Evolutionary conservation across 148 eudicot species (phyloP).

Genomic region (Linanthus parryae): DNA sequence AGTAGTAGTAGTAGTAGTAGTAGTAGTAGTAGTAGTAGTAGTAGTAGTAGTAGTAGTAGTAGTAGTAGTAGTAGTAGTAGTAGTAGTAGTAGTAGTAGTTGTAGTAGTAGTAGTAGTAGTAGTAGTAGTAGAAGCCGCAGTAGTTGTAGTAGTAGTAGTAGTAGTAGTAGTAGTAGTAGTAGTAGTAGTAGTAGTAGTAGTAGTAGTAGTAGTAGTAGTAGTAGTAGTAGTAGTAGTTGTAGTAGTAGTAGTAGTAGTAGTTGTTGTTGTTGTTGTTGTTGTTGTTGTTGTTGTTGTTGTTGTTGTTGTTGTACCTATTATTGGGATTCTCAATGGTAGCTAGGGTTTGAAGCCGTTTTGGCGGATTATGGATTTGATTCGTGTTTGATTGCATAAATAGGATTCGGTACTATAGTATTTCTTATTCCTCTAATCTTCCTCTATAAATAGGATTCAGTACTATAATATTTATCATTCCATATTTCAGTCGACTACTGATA

Average conservation of each 20-base stretch:
- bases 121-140: neutral
- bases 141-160: neutral
- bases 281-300: too few relatives aligned
- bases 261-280: too few relatives aligned
- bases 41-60: conserved; percentile 1
- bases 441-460: too few relatives aligned
- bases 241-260: conserved; percentile 3
- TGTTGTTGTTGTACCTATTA: too few relatives aligned
- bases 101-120: conserved; percentile 1
- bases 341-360: too few relatives aligned
- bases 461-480: too few relatives aligned
- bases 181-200: conserved; percentile 3
- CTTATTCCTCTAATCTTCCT: too few relatives aligned
- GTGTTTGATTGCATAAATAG: too few relatives aligned
- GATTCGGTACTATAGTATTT: too few relatives aligned
- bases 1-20: neutral
- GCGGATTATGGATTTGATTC: too few relatives aligned
- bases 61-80: conserved; percentile 1
- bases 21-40: neutral
- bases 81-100: conserved; percentile 3
- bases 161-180: neutral
- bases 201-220: neutral
- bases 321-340: too few relatives aligned
- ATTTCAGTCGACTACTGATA: too few relatives aligned
- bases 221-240: neutral